A percentile compares a stretch with the other conserved stretches of the same genome.
These are phyloP conservation scores for Lactifluus echinatus DNA, from an alignment of 768 basidiomycete species.

Conservation along the genomic window DNA sequence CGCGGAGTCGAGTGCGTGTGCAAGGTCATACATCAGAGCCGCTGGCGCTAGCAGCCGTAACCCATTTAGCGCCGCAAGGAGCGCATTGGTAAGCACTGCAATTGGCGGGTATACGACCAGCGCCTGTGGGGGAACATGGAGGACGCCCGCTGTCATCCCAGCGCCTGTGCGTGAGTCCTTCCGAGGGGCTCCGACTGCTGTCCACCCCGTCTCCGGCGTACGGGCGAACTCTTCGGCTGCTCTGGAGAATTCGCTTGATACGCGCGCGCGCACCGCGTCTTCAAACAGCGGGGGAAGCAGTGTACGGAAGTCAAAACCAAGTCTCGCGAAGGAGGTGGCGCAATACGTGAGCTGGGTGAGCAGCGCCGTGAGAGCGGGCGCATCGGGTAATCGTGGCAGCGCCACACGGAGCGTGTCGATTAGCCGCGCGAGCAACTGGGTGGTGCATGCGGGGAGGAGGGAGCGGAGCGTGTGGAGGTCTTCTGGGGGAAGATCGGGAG, in stretches of 20 bases:
- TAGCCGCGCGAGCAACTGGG: slow-evolving; percentile 55
- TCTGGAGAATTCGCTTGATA: slow-evolving; percentile 42
- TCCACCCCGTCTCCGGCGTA: slow-evolving; percentile 6
- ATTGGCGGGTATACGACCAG: slow-evolving; percentile 70
- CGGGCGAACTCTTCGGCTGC: slow-evolving; percentile 27
- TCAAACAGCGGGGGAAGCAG: slow-evolving; percentile 60
- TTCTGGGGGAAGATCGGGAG: slow-evolving; percentile 24
- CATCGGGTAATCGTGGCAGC: slow-evolving; percentile 50
- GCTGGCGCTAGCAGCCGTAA: slow-evolving; percentile 74
- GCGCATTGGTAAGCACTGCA: slow-evolving; percentile 59
- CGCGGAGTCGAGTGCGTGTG: slow-evolving; percentile 40
- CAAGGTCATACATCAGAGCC: slow-evolving; percentile 43
- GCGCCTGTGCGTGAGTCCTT: slow-evolving; percentile 16
- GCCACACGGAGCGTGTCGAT: slow-evolving; percentile 45
- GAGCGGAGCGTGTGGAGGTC: slow-evolving; percentile 35
- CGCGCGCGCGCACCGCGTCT: slow-evolving; percentile 49
- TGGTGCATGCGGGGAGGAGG: slow-evolving; percentile 57
- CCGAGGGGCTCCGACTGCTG: slow-evolving; percentile 17
- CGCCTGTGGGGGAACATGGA: slow-evolving; percentile 62
- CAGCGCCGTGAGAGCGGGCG: slow-evolving; percentile 61
- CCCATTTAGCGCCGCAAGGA: slow-evolving; percentile 68
- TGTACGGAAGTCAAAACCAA: slow-evolving; percentile 76
- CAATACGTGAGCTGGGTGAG: slow-evolving; percentile 94
- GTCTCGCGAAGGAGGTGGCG: slow-evolving; percentile 81
- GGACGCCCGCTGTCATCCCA: slow-evolving; percentile 18